Evolutionary conservation across 2,329 filamentous ascomycete species (phyloP), one percentile per base, ranked within the genome.

Genomic region (Orbilia ellipsospora): DNA sequence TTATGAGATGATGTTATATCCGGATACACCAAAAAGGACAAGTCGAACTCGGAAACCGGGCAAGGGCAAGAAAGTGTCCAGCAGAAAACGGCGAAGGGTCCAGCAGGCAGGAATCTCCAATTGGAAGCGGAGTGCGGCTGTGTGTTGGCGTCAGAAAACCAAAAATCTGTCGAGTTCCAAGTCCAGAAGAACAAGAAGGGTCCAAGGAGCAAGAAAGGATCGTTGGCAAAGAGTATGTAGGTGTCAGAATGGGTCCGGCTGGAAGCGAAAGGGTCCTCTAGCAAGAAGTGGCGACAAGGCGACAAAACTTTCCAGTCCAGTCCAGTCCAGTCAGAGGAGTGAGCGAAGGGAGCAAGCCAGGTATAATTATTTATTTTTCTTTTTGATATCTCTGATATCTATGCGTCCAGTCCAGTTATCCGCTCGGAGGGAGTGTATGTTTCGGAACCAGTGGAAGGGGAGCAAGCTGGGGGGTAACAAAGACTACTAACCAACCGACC

Each of bases 81-180:
- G 68, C 31, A 59, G 15, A 59, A 44, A 59, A 52, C 7, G 67
- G 51, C 54, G 61, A 50, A 36, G 64, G 51, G 42, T 45, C 61
- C 68, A 60, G 55, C 3, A 57, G 13, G 55, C 51, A 56, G 42
- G 50, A 23, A 45, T 23, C 44, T 63, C 69, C 62, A 67, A 73
- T 73, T 73, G 69, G 67, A 52, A 59, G 59, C 60, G 56, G 59
- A 48, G 69, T 73, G 69, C 62, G 62, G 69, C 68, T 73, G 63
- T 67, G 52, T 52, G 63, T 73, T 67, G 69, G 60, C 64, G 62
- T 57, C 48, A 54, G 13, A 15, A 16, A 62, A 59, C 56, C 36
- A 61, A 45, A 66, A 60, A 50, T 16, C 36, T 73, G 48, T 57
- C 61, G 57, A 59, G 51, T 55, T 56, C 61, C 61, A 45, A 55